phyloP scores from a whole-genome alignment of 441 rosid species.

The Rhodomyrtus psidioides region DNA sequence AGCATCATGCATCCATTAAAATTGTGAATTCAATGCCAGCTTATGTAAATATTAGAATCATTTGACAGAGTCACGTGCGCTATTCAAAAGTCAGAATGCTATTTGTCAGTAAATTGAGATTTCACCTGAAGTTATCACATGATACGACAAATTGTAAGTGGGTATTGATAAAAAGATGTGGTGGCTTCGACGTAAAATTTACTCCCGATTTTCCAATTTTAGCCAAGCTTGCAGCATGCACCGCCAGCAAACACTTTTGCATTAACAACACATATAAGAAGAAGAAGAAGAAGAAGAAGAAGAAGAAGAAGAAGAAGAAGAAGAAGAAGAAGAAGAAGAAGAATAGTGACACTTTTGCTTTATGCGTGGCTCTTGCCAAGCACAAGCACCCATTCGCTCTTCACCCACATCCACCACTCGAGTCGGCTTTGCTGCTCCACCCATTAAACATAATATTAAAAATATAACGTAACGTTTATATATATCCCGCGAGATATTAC shows the following conservation, averaged over 20 bases:
- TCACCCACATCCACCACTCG: neutral
- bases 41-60: neutral
- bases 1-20: neutral
- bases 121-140: neutral
- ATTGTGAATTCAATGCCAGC: neutral
- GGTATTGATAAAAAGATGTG: neutral
- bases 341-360: neutral
- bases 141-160: neutral
- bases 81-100: neutral
- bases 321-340: neutral
- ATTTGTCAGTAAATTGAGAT: neutral
- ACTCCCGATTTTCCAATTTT: neutral
- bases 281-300: too few species aligned
- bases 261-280: neutral
- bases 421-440: neutral
- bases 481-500: too few species aligned
- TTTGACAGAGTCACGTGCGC: neutral
- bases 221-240: neutral
- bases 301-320: neutral
- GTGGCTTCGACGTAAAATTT: neutral
- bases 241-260: neutral
- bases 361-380: neutral
- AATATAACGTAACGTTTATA: accelerated
- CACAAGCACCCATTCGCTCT: neutral
- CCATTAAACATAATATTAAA: neutral